Conservation (phyloP, 2,329 filamentous ascomycete genomes). For the Neurospora crassa region DNA sequence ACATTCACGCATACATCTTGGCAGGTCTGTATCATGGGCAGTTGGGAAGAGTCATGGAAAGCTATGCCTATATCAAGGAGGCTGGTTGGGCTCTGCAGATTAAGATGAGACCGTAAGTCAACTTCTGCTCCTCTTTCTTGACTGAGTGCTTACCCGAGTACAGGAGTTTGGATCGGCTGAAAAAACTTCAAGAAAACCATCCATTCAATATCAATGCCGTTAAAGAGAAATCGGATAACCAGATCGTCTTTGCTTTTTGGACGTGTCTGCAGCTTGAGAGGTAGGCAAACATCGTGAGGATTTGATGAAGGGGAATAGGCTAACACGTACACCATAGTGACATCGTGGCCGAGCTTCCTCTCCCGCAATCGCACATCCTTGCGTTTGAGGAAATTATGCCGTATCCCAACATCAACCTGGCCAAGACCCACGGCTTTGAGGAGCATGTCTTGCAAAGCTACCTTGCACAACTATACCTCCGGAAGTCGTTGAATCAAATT, state of each 20-base stretch:
- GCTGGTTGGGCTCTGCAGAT: constrained; percentile 54
- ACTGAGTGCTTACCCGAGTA: background rate
- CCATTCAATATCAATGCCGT: constrained; percentile 20
- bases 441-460: constrained; percentile 48
- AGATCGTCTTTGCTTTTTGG: constrained; percentile 75
- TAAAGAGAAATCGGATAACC: constrained; percentile 45
- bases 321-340: constrained; percentile 45
- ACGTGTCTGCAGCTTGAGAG: constrained; percentile 88
- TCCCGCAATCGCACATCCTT: constrained; percentile 52
- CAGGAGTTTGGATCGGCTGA: constrained; percentile 41
- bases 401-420: constrained; percentile 47
- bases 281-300: constrained; percentile 30
- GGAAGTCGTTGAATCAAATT: constrained; percentile 55
- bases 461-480: constrained; percentile 51
- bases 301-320: background rate
- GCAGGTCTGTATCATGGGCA: constrained; percentile 86
- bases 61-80: constrained; percentile 53
- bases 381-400: constrained; percentile 55
- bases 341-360: constrained; percentile 74
- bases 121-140: background rate
- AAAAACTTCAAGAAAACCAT: constrained; percentile 28
- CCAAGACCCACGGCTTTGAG: constrained; percentile 34
- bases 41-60: constrained; percentile 76
- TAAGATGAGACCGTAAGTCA: constrained; percentile 62
- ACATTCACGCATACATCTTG: constrained; percentile 77